Percentiles rank a stretch among this genome's conserved stretches.
phyloP scores from a whole-genome alignment of 331 rosid genomes.

The Dryas integrifolia region DNA sequence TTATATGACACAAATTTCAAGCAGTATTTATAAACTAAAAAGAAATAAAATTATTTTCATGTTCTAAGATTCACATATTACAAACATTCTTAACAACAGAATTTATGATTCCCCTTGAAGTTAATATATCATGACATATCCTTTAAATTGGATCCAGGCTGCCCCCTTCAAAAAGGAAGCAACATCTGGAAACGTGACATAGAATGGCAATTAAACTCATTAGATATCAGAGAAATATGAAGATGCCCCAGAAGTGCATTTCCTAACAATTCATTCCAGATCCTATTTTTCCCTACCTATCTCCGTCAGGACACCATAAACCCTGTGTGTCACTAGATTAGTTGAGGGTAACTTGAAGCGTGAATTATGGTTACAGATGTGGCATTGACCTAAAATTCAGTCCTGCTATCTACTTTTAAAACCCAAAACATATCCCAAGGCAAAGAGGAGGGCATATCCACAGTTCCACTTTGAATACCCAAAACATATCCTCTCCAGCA shows the following conservation, averaged over 20 bases:
- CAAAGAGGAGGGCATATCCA: not conserved
- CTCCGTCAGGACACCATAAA: not conserved
- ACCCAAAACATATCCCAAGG: not conserved
- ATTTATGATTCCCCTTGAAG: not conserved
- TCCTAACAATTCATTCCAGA: not conserved
- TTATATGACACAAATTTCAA: not conserved
- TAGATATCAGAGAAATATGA: not conserved
- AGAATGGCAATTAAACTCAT: not conserved
- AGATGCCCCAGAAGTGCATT: not conserved
- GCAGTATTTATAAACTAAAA: not conserved
- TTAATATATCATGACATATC: not conserved
- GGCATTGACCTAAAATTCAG: not conserved
- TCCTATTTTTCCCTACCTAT: not conserved
- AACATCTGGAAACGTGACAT: not conserved
- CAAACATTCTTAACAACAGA: not conserved
- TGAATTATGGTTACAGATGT: not conserved
- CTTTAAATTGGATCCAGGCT: not conserved
- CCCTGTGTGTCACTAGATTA: not conserved
- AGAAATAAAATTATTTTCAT: not conserved
- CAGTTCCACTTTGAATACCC: not conserved
- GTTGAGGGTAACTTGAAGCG: not conserved
- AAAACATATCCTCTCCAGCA: not conserved
- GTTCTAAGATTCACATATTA: not conserved
- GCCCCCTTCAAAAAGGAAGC: constrained; percentile 2
- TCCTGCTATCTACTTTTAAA: not conserved